Conservation (phyloP, 805 yeast species). For the Brettanomyces sp. region DNA sequence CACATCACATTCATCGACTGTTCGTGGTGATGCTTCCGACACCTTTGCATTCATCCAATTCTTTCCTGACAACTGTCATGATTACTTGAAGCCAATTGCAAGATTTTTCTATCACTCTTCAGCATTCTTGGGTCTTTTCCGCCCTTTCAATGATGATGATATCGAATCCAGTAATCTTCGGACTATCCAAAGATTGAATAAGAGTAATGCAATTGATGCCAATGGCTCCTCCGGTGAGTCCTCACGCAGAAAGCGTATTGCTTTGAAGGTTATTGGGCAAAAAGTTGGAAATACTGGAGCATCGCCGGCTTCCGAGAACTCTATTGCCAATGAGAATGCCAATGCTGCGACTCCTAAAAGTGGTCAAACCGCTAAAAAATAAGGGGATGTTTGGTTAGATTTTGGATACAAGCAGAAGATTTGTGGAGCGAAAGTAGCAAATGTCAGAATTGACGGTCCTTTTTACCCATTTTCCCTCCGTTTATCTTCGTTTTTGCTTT, state of each 20-base stretch:
- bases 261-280: conserved; percentile 65
- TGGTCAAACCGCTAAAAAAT: neutral
- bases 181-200: conserved; percentile 50
- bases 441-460: too few relatives aligned
- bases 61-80: conserved; percentile 61
- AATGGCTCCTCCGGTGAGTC: conserved; percentile 38
- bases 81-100: conserved; percentile 43
- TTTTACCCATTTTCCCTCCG: too few relatives aligned
- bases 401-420: too few relatives aligned
- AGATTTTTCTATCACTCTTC: conserved; percentile 30
- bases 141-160: conserved; percentile 58
- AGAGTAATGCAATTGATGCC: conserved; percentile 8
- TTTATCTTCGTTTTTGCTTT: too few relatives aligned
- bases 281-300: conserved; percentile 7
- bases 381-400: neutral
- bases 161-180: conserved; percentile 68
- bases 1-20: conserved; percentile 20
- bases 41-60: conserved; percentile 76
- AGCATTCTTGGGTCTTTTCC: conserved; percentile 37
- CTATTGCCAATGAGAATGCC: neutral
- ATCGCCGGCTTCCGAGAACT: neutral
- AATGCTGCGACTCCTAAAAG: neutral
- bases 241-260: conserved; percentile 71
- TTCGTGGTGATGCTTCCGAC: conserved; percentile 83
- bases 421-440: too few relatives aligned